Evolutionary conservation across 495 filamentous ascomycete genomes (phyloP), one percentile per base, ranked within the genome.

Genomic region (Aspergillus egyptiacus): DNA sequence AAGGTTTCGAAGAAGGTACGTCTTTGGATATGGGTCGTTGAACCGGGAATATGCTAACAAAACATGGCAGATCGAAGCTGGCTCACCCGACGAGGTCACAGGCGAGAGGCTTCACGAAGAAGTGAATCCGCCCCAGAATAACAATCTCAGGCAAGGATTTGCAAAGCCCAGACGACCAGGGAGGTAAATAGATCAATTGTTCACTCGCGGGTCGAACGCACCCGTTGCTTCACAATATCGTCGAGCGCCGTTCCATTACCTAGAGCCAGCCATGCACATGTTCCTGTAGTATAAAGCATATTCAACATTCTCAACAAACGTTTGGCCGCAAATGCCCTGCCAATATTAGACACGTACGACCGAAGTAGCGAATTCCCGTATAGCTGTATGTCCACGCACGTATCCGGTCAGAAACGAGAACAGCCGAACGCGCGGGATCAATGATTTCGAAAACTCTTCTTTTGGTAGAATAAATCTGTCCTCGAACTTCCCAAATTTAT

Each of bases 401-500:
- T 37, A 48, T 30, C 17, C 22, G n/a, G 39, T 23, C 32, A 53
- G 34, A 51, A 14, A 24, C 41, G 50, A 49, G 11, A 36, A 40
- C 33, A 35, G 20, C 17, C 40, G 53, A 31, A 14, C 39, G 10
- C 20, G 25, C 33, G 10, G 23, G 27, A 64, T 75, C 71, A 83
- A 65, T 83, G 78, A 76, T 84, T 84, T 58, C 81, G 68, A 66
- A 83, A 85, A 76, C 78, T 82, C 67, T 86, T 86, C 68, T 84
- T 85, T 69, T 86, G 83, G 69, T 88, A 91, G 61, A 91, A 86
- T 63, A 98, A 75, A 79, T 99, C 93, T 50, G 94, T 97, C 70
- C 93, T 78, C 45, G 86, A 91, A 73, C 85, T 90, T 38, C 93
- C 93, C 63, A 99, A 61, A 64, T 99, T 99, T 60, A 99, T 96